A percentile compares a stretch with the other conserved stretches of the same genome.
These are phyloP conservation scores for Cordyceps cicadae DNA, from an alignment of 2,329 filamentous ascomycete genomes.

Conservation along the genomic window DNA sequence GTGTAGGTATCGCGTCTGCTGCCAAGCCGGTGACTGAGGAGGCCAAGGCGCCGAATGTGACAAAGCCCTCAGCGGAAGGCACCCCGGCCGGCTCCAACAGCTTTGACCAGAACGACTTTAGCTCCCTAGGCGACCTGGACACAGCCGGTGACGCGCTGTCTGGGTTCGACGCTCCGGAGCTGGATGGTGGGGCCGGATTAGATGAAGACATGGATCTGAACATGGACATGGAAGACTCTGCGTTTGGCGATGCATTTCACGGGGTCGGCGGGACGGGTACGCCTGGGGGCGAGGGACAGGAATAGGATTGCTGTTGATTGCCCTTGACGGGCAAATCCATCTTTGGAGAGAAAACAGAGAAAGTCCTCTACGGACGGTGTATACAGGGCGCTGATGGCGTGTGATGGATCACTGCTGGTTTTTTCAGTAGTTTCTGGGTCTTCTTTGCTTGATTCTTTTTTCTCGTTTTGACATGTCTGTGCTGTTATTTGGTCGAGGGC, in stretches of 20 bases:
- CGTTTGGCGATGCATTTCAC: conserved; percentile 78
- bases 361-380: not conserved
- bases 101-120: conserved; percentile 53
- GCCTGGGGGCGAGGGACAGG: conserved; percentile 11
- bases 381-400: conserved; percentile 9
- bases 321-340: not conserved
- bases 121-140: conserved; percentile 57
- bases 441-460: not conserved
- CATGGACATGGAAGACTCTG: conserved; percentile 68
- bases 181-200: conserved; percentile 35
- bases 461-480: not conserved
- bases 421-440: not conserved
- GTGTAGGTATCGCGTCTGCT: conserved; percentile 16
- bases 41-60: conserved; percentile 18
- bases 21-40: conserved; percentile 16
- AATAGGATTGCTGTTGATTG: conserved; percentile 7
- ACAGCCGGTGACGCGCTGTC: conserved; percentile 64
- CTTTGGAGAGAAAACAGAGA: not conserved
- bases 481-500: not conserved
- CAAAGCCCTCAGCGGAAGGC: conserved; percentile 35
- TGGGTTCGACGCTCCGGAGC: conserved; percentile 53
- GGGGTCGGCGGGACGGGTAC: conserved; percentile 35
- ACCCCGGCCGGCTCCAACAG: conserved; percentile 37
- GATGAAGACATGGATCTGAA: conserved; percentile 51
- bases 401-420: not conserved